Evolutionary conservation across 2,329 filamentous ascomycete genomes (phyloP), one percentile per base, ranked within the genome.

Genomic region (Hymenoscyphus linearis): DNA sequence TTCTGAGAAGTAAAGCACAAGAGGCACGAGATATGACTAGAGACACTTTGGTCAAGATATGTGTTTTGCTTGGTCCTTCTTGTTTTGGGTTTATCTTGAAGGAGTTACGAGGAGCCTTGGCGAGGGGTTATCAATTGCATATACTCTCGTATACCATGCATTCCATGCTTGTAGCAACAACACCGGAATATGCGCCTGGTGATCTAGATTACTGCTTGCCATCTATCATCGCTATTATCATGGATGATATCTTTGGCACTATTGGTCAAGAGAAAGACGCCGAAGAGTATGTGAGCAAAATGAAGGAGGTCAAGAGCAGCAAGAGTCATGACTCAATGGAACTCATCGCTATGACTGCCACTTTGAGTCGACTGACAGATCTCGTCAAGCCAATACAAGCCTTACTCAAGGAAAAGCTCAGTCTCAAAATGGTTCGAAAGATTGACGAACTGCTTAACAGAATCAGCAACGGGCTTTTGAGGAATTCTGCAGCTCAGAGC

Each of bases 301-400:
- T 96, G 88, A 96, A 96, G 75, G 95, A 99, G 76, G 88, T 99
- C 60, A 98, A 96, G 79, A 95, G 90, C 75, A 97, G 90, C 79
- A 99, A 98, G 79, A 97, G 93, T 72, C 96, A 93, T 70, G 96
- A 99, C 72, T 96, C 95, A 0, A 96, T 98, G 87, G 93, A 98
- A 74, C 80, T 98, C 16, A 82, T 98, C 66, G 89, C 95, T 27
- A 90, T 88, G 70, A 92, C 87, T 55, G 87, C 91, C 1, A 93
- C 92, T 1, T 80, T 97, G 26, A 79, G 77, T 57, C 85, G 87
- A 60, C 81, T 98, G 5, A 85, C 88, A 55, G 84, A 88, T 56
- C 83, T 99, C 3, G 82, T 97, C 57, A 82, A 82, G 58, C 96
- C 95, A 1, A 79, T 98, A 54, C 89, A 90, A 69, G 80, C 85